These are phyloP conservation scores for Paramyrothecium sp. DNA, from an alignment of 2,329 filamentous ascomycete genomes.

Conservation along the genomic window DNA sequence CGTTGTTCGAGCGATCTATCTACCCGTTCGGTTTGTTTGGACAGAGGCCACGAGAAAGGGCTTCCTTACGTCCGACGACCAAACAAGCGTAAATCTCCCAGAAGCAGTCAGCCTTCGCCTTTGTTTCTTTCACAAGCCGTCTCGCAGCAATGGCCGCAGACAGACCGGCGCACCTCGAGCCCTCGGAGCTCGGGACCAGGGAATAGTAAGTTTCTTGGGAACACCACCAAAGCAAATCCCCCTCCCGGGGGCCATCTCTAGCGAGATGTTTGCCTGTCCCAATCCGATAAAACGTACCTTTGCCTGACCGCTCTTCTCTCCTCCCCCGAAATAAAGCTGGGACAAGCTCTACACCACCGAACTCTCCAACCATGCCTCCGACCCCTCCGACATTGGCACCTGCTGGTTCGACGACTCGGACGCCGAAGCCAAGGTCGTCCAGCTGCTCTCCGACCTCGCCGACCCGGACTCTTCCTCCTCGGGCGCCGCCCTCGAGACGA, in stretches of 20 bases:
- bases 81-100: too few relatives aligned
- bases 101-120: not conserved
- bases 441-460: constrained; percentile 54
- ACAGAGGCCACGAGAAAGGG: too few relatives aligned
- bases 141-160: constrained; percentile 15
- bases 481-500: constrained; percentile 9
- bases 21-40: too few relatives aligned
- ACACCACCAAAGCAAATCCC: too few relatives aligned
- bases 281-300: too few relatives aligned
- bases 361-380: constrained; percentile 66
- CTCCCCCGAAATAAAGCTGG: constrained; percentile 54
- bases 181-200: constrained; percentile 81
- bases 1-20: too few relatives aligned
- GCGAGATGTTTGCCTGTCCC: too few relatives aligned
- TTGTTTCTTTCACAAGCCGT: not conserved
- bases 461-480: constrained; percentile 21
- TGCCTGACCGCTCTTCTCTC: constrained; percentile 9
- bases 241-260: too few relatives aligned
- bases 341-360: constrained; percentile 71
- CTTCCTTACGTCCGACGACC: too few relatives aligned
- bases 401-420: constrained; percentile 96
- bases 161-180: constrained; percentile 67
- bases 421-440: constrained; percentile 77
- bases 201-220: constrained; percentile 66
- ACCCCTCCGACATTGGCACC: constrained; percentile 79